Conservation (phyloP, 345 rosid genomes). For the Citrus reticulata region DNA sequence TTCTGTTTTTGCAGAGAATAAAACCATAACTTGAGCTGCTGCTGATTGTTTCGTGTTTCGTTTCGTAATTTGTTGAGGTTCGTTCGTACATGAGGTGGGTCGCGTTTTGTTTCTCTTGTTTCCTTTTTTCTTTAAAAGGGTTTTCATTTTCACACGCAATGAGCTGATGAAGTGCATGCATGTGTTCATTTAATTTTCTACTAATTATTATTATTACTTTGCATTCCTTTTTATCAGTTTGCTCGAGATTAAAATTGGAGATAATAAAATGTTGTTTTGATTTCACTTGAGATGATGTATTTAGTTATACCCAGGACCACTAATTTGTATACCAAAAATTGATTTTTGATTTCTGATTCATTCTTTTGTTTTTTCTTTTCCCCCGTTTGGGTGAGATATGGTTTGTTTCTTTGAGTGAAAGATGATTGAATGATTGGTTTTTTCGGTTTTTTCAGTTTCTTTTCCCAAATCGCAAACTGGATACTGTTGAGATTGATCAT, state of each 20-base stretch:
- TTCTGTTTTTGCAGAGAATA: slow-evolving; percentile 1
- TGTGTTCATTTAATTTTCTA: background rate
- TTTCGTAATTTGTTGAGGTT: slow-evolving; percentile 7
- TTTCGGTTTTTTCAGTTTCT: slow-evolving; percentile 25
- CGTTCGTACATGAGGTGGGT: slow-evolving; percentile 9
- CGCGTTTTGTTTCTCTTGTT: background rate
- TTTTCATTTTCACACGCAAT: slow-evolving; percentile 1
- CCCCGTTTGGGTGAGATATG: background rate
- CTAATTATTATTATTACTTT: background rate
- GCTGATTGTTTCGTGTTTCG: slow-evolving; percentile 9
- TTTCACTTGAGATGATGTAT: background rate
- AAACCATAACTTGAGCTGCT: background rate
- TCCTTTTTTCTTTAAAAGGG: background rate
- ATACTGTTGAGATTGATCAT: slow-evolving; percentile 15
- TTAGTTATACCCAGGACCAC: background rate
- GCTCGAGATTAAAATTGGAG: background rate
- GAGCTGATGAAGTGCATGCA: slow-evolving; percentile 3
- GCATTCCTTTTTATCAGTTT: background rate
- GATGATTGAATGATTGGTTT: slow-evolving; percentile 14
- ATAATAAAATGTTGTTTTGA: background rate
- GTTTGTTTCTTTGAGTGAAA: background rate
- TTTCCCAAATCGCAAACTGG: slow-evolving; percentile 8
- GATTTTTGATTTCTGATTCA: background rate
- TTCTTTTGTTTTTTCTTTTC: background rate
- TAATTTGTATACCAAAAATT: background rate